These are phyloP conservation scores for Boletus sp. DNA, from an alignment of 1,284 basidiomycete species.

Conservation along the genomic window DNA sequence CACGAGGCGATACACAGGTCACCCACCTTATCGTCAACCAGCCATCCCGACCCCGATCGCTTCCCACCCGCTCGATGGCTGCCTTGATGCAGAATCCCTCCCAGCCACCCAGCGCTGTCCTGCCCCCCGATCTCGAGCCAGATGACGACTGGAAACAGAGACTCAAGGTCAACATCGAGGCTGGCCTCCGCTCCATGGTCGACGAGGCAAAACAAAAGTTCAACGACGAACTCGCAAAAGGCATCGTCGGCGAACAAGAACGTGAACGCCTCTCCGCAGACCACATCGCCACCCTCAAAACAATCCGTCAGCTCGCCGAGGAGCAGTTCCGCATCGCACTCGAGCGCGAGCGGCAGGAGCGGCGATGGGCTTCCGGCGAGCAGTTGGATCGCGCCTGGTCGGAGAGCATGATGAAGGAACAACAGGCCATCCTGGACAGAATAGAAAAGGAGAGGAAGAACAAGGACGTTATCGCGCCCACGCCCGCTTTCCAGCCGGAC, in stretches of 20 bases:
- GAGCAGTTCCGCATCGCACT: constrained; percentile 47
- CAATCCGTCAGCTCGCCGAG: constrained; percentile 43
- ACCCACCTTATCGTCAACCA: neutral
- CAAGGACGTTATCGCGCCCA: constrained; percentile 11
- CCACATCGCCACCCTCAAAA: constrained; percentile 44
- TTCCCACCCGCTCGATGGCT: constrained; percentile 38
- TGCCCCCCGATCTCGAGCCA: constrained; percentile 48
- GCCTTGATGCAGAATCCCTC: constrained; percentile 31
- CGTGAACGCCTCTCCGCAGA: constrained; percentile 42
- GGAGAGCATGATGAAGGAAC: constrained; percentile 44
- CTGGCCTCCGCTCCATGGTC: constrained; percentile 48
- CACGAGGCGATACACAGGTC: constrained; percentile 45
- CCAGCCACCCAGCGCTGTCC: constrained; percentile 28
- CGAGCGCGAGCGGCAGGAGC: constrained; percentile 46
- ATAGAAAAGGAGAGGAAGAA: constrained; percentile 38
- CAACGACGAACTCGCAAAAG: constrained; percentile 42
- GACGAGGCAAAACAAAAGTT: constrained; percentile 51
- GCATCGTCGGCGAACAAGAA: constrained; percentile 31
- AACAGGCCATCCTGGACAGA: constrained; percentile 46
- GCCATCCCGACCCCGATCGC: neutral
- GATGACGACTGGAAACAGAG: constrained; percentile 55
- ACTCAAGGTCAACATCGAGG: constrained; percentile 49
- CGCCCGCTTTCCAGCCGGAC: constrained; percentile 11
- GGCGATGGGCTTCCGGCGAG: constrained; percentile 45
- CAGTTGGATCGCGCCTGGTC: constrained; percentile 41